Base-by-base conservation (phyloP, 148 eudicot genomes). In the Diospyros lotus region DNA sequence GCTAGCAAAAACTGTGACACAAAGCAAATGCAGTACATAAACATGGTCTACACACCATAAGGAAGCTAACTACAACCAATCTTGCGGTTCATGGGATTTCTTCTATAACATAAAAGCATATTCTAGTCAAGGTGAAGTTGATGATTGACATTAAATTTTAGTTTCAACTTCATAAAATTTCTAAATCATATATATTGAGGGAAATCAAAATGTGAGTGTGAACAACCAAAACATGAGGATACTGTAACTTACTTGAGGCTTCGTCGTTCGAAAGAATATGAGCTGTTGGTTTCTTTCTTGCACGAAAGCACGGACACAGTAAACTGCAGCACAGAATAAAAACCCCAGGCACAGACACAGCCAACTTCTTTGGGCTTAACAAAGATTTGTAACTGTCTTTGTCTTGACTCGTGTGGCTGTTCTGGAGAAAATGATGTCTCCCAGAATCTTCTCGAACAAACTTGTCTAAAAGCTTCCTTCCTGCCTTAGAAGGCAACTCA, bases 251-350 rank as follows among this genome's bases (percentile, higher is more conserved):
- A 95, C 99, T 77, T 81, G 93, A 81, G 75, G 38, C 74, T 14
- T 76, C 76, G 17, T 92, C 97, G 78, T 84, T 89, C 53, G 81
- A 76, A 66, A 85, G 84, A 79, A 78, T 87, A n/a, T 84, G 83
- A 38, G 66, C 48, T 44, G 68, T 51, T 52, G 80, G 91, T 81
- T 82, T 92, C 83, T 84, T 88, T 86, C 59, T 89, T 54, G 88
- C 68, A 54, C 78, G 87, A 77, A 89, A 82, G 75, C 98, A 93
- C 43, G 96, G 92, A 70, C 93, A 94, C 56, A 91, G 43, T 15
- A 89, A 71, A 60, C 64, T 15, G 67, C 99, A 93, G 13, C 94
- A 88, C 48, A 90, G 64, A 75, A 88, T 1, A 4, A 95, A 78
- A 56, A 88, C 66, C 75, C 86, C 97, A 6, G 96, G 91, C 61